Percentiles rank a stretch among this genome's conserved stretches.
Evolutionary conservation across 2,329 filamentous ascomycete species (phyloP).

Genomic region (Coniella lustricola): DNA sequence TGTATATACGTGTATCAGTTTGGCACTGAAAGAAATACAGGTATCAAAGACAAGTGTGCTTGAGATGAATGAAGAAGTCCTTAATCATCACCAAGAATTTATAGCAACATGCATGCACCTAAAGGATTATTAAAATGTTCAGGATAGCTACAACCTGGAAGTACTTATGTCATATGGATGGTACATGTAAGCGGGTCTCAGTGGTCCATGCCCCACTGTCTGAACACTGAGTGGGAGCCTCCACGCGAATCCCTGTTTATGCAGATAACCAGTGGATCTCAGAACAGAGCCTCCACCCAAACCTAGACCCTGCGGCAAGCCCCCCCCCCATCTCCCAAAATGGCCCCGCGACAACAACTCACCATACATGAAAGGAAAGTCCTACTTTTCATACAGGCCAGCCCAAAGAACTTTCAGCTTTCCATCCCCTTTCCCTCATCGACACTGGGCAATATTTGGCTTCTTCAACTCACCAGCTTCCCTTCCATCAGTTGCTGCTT

Average conservation of each 20-base stretch:
- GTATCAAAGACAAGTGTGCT: too few species aligned
- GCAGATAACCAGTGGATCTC: background rate
- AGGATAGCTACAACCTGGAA: too few species aligned
- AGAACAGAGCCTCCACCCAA: background rate
- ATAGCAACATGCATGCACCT: too few species aligned
- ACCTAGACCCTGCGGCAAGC: conserved; percentile 1
- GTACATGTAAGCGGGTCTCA: background rate
- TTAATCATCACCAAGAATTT: too few species aligned
- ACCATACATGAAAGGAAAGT: conserved; percentile 2
- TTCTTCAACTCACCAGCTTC: too few species aligned
- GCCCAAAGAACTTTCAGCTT: background rate
- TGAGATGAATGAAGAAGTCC: too few species aligned
- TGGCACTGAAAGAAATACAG: too few species aligned
- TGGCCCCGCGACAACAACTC: conserved; percentile 1
- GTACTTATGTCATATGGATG: too few species aligned
- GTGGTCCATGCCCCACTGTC: background rate
- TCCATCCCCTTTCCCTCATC: background rate
- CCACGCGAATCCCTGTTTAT: background rate
- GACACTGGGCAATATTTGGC: background rate
- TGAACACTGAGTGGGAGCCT: background rate
- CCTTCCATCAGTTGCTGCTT: too few species aligned
- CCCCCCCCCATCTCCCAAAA: too few species aligned
- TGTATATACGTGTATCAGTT: too few species aligned
- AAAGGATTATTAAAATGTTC: too few species aligned
- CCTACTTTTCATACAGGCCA: background rate